These are phyloP conservation scores for Sonneratia alba DNA, from an alignment of 345 rosid genomes.

Conservation along the genomic window DNA sequence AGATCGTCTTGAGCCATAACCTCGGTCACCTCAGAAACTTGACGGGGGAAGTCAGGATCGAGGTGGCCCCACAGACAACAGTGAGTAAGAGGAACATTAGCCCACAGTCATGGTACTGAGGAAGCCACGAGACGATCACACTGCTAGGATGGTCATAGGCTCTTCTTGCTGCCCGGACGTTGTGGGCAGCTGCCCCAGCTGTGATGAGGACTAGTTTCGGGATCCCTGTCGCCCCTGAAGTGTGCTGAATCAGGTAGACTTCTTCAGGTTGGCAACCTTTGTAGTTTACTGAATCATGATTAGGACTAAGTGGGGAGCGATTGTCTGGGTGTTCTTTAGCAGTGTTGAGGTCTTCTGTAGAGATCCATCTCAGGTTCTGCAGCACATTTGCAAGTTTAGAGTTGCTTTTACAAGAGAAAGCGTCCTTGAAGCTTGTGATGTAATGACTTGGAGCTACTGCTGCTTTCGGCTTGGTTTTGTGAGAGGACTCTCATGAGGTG, in stretches of 20 bases:
- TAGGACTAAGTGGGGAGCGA: not conserved
- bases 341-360: constrained; percentile 24
- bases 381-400: constrained; percentile 24
- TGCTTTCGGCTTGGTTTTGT: constrained; percentile 46
- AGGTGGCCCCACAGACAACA: constrained; percentile 45
- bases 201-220: constrained; percentile 57
- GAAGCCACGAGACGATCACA: constrained; percentile 45
- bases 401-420: constrained; percentile 18
- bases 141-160: constrained; percentile 46
- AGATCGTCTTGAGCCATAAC: constrained; percentile 49
- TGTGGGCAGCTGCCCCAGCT: constrained; percentile 58
- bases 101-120: constrained; percentile 65
- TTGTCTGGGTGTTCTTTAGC: not conserved
- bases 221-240: constrained; percentile 59
- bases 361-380: constrained; percentile 32
- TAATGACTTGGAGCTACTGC: constrained; percentile 36
- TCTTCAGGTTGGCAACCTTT: constrained; percentile 37
- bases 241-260: constrained; percentile 51
- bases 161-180: constrained; percentile 48
- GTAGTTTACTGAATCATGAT: constrained; percentile 1
- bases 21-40: constrained; percentile 38
- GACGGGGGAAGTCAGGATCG: constrained; percentile 35
- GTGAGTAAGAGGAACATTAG: constrained; percentile 49
- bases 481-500: constrained; percentile 44
- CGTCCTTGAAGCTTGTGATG: constrained; percentile 21